Percentiles rank a stretch among this genome's conserved stretches.
Conservation (phyloP, 257 asterid species). For the Agastache rugosa region DNA sequence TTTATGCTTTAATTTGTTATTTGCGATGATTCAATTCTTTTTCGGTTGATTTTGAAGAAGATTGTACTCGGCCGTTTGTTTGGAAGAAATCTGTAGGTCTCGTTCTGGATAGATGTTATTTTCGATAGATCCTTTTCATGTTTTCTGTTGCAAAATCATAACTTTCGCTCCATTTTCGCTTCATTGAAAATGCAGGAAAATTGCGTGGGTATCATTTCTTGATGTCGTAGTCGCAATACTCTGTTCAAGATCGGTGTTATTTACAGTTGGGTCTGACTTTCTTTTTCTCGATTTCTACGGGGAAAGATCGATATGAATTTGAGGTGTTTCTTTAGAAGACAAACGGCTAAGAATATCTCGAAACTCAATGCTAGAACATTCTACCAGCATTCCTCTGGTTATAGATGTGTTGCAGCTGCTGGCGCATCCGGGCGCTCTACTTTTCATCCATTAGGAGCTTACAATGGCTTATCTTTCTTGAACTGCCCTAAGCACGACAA, state of each 20-base stretch:
- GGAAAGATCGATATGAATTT: slow-evolving; percentile 46
- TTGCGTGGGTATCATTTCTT: too few relatives aligned
- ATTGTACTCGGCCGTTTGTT: too few relatives aligned
- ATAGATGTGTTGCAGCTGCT: slow-evolving; percentile 35
- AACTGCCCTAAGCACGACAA: slow-evolving; percentile 19
- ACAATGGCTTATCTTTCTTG: slow-evolving; percentile 8
- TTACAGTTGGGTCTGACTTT: slow-evolving; percentile 11
- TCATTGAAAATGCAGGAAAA: not conserved
- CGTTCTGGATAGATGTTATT: too few relatives aligned
- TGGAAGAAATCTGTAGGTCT: too few relatives aligned
- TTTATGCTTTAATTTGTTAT: not conserved
- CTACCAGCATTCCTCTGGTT: slow-evolving; percentile 35
- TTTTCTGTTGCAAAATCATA: not conserved
- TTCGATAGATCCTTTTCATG: not conserved
- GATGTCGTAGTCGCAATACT: too few relatives aligned
- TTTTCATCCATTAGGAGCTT: slow-evolving; percentile 26
- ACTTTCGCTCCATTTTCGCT: not conserved
- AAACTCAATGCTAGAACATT: slow-evolving; percentile 46
- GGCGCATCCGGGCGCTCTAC: slow-evolving; percentile 27
- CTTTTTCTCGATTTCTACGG: too few relatives aligned
- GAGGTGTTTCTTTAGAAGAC: slow-evolving; percentile 52
- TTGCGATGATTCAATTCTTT: not conserved
- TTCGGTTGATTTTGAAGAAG: too few relatives aligned
- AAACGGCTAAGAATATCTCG: slow-evolving; percentile 39
- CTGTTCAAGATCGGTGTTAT: not conserved